These are phyloP conservation scores for Erodium moschatum DNA, from an alignment of 441 rosid species.

Conservation along the genomic window DNA sequence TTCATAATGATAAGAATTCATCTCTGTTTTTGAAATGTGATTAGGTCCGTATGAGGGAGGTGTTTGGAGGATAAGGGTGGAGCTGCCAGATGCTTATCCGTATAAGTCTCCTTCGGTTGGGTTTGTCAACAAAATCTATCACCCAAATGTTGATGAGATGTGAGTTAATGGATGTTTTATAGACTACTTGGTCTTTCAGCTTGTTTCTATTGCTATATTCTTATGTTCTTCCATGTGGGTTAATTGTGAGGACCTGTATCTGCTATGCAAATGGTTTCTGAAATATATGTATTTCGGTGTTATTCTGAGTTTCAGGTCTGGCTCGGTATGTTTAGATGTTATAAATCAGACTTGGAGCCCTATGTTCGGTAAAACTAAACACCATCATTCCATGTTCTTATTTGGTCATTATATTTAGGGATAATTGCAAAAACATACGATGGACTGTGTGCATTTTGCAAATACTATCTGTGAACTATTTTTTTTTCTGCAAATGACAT, in stretches of 20 bases:
- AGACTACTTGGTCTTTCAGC: slow-evolving; percentile 8
- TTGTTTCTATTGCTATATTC: background rate
- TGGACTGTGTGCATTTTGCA: too few relatives aligned
- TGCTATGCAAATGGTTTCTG: background rate
- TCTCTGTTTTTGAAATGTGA: too few relatives aligned
- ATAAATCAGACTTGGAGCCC: slow-evolving; percentile 97
- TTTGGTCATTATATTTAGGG: too few relatives aligned
- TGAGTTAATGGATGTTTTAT: slow-evolving; percentile 24
- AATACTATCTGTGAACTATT: too few relatives aligned
- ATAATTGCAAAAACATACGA: too few relatives aligned
- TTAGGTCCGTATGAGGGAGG: slow-evolving; percentile 59
- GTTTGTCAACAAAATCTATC: slow-evolving; percentile 61
- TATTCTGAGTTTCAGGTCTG: slow-evolving; percentile 56
- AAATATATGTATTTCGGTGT: background rate
- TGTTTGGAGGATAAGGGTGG: slow-evolving; percentile 47
- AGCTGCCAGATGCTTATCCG: slow-evolving; percentile 75
- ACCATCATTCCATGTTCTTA: too few relatives aligned
- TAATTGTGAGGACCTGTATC: background rate
- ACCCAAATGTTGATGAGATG: slow-evolving; percentile 73
- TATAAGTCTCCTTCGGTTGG: slow-evolving; percentile 69
- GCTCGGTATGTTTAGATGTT: slow-evolving; percentile 92
- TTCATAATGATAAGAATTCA: too few relatives aligned
- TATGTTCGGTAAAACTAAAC: slow-evolving; percentile 53
- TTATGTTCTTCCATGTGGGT: too few relatives aligned
- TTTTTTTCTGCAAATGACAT: too few relatives aligned